These are phyloP conservation scores for Fraxinus anomala DNA, from an alignment of 257 asterid genomes.

Conservation along the genomic window DNA sequence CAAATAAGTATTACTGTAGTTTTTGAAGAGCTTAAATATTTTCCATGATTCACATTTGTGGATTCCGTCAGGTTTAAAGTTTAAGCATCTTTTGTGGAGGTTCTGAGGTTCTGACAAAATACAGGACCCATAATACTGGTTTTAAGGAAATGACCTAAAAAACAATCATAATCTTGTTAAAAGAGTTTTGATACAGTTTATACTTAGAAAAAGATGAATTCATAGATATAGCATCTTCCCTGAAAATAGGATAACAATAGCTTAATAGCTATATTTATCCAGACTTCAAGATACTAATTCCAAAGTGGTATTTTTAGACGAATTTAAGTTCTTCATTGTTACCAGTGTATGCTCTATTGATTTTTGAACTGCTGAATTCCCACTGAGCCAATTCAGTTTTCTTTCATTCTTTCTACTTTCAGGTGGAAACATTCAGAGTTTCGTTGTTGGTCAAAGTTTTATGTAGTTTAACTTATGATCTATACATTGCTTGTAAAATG, in stretches of 20 bases:
- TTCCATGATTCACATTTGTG: constrained; percentile 14
- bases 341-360: not conserved
- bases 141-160: constrained; percentile 12
- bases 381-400: not conserved
- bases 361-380: not conserved
- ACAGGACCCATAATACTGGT: not conserved
- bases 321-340: constrained; percentile 3
- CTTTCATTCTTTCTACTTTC: not conserved
- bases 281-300: not conserved
- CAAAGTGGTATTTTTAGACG: not conserved
- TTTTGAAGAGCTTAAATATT: constrained; percentile 6
- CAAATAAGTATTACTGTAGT: not conserved
- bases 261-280: not conserved
- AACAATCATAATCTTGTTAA: constrained; percentile 6
- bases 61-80: not conserved
- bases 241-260: not conserved
- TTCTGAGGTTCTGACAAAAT: not conserved
- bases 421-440: not conserved
- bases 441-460: not conserved
- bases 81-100: constrained; percentile 13
- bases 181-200: not conserved
- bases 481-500: not conserved
- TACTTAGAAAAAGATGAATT: not conserved
- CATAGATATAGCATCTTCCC: constrained; percentile 2
- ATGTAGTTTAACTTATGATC: not conserved